Evolutionary conservation across 1,139 yeast species (phyloP).

Genomic region (Blastobotrys serpentis): DNA sequence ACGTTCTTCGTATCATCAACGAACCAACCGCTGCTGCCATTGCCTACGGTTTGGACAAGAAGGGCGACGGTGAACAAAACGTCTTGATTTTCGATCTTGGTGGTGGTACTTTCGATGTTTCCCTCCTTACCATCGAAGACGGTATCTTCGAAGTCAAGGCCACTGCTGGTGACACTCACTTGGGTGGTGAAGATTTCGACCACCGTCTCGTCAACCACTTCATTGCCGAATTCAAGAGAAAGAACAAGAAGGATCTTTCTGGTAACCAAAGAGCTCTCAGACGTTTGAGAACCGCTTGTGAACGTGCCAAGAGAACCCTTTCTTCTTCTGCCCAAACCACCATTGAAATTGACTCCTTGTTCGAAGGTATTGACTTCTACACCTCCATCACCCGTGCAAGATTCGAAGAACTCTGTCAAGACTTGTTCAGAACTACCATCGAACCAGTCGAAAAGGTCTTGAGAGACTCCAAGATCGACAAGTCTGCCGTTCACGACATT

Average conservation of each 20-base stretch:
- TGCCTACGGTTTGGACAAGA: conserved; percentile 93
- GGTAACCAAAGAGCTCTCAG: conserved; percentile 93
- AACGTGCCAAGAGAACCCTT: conserved; percentile 93
- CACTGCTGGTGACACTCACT: conserved; percentile 51
- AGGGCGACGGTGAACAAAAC: conserved; percentile 57
- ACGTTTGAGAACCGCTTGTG: conserved; percentile 98
- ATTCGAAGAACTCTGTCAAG: conserved; percentile 89
- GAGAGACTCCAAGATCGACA: conserved; percentile 81
- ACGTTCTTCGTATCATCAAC: conserved; percentile 94
- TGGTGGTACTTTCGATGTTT: conserved; percentile 88
- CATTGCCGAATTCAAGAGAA: conserved; percentile 82
- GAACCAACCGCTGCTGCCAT: conserved; percentile 99
- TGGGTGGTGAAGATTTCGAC: not conserved
- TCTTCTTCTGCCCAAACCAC: conserved; percentile 88
- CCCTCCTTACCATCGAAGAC: conserved; percentile 51
- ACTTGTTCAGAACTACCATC: conserved; percentile 82
- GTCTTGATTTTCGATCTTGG: conserved; percentile 86
- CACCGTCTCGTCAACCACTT: conserved; percentile 68
- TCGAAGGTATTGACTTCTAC: conserved; percentile 92
- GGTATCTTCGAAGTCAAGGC: conserved; percentile 70
- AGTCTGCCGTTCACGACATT: conserved; percentile 82
- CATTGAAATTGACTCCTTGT: conserved; percentile 92
- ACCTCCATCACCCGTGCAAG: conserved; percentile 93
- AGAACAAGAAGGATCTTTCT: conserved; percentile 74
- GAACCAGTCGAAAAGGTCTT: conserved; percentile 92